A percentile compares a stretch with the other conserved stretches of the same genome.
Evolutionary conservation across 148 eudicot species (phyloP).

Genomic region (Fallopia convolvulus): DNA sequence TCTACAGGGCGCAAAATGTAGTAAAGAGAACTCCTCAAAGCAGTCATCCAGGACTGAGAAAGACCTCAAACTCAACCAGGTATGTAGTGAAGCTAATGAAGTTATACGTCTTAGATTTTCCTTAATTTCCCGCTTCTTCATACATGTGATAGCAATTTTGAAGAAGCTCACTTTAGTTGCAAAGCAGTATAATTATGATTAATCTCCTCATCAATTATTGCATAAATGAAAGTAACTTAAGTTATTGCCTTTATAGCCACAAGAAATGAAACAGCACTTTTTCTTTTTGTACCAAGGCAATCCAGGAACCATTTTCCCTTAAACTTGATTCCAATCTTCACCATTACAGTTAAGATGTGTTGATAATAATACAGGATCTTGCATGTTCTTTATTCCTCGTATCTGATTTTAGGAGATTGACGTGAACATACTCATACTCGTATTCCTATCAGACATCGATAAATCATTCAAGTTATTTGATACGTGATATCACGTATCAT

Average conservation of each 20-base stretch:
- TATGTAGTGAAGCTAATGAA: slow-evolving; percentile 21
- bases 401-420: not conserved
- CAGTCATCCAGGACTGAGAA: slow-evolving; percentile 44
- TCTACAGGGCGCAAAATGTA: slow-evolving; percentile 39
- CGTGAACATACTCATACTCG: not conserved
- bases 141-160: not conserved
- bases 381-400: not conserved
- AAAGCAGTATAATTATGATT: not conserved
- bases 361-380: not conserved
- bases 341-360: not conserved
- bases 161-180: not conserved
- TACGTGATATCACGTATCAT: not conserved
- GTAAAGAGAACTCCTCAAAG: slow-evolving; percentile 40
- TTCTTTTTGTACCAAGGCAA: not conserved
- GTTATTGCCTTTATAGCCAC: not conserved
- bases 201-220: not conserved
- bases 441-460: not conserved
- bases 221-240: not conserved
- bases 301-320: not conserved
- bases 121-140: not conserved
- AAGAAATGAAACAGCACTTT: not conserved
- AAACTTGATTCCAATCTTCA: not conserved
- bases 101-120: not conserved
- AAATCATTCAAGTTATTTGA: not conserved
- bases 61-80: slow-evolving; percentile 41